Conservation (phyloP, 352 stramenopile species). For the Phytophthora palmivora region DNA sequence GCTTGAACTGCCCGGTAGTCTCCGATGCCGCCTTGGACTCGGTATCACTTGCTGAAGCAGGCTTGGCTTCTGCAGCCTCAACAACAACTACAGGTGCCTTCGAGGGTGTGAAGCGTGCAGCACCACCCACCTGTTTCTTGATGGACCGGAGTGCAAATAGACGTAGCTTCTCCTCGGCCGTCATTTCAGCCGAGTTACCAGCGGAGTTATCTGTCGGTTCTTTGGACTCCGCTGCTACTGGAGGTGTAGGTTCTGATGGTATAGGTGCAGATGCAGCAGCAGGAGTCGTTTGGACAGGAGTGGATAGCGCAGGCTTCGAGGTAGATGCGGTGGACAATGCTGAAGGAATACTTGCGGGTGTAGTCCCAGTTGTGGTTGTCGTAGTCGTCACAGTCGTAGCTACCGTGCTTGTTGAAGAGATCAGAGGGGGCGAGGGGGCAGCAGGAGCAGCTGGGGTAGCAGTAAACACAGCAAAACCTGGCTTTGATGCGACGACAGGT, state of each 20-base stretch:
- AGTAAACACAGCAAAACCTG: slow-evolving; percentile 8
- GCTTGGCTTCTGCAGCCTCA: slow-evolving; percentile 26
- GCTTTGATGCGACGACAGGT: slow-evolving; percentile 13
- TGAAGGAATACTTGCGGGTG: slow-evolving; percentile 10
- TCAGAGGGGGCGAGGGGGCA: slow-evolving; percentile 15
- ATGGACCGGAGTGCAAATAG: slow-evolving; percentile 73
- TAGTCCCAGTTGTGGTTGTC: slow-evolving; percentile 10
- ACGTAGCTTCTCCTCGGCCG: slow-evolving; percentile 69
- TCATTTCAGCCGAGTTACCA: slow-evolving; percentile 31
- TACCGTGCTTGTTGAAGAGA: slow-evolving; percentile 18
- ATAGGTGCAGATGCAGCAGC: slow-evolving; percentile 5
- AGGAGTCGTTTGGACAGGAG: slow-evolving; percentile 21
- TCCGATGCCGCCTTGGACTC: slow-evolving; percentile 23
- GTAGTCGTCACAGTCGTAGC: slow-evolving; percentile 27
- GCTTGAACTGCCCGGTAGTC: slow-evolving; percentile 43
- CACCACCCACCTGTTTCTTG: slow-evolving; percentile 61
- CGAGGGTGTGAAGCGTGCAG: slow-evolving; percentile 34
- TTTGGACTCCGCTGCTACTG: slow-evolving; percentile 14
- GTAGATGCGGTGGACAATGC: slow-evolving; percentile 14
- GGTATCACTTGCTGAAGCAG: slow-evolving; percentile 24
- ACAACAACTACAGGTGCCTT: slow-evolving; percentile 24
- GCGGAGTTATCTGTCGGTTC: slow-evolving; percentile 13
- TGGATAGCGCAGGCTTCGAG: slow-evolving; percentile 24
- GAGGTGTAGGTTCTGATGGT: slow-evolving; percentile 17
- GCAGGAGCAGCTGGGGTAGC: slow-evolving; percentile 13